phyloP scores from a whole-genome alignment of 352 stramenopile species.

The Phytophthora brassicae region DNA sequence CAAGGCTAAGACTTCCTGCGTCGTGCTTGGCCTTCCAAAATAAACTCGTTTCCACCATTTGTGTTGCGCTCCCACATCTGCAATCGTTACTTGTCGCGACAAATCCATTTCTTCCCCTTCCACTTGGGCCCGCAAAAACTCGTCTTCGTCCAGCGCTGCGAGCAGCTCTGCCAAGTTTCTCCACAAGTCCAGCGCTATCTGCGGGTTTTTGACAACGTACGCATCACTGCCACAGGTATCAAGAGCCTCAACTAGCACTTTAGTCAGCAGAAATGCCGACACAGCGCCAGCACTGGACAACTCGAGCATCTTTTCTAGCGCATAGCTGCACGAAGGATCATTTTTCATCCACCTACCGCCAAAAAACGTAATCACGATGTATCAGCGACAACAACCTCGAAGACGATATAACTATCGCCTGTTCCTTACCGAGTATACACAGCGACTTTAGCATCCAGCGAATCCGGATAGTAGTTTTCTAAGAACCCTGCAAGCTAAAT shows the following conservation, averaged over 20 bases:
- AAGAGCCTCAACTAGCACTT: constrained; percentile 44
- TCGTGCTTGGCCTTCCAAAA: constrained; percentile 42
- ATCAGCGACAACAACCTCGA: constrained; percentile 4
- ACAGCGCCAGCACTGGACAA: constrained; percentile 43
- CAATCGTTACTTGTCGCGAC: constrained; percentile 26
- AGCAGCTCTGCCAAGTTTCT: constrained; percentile 55
- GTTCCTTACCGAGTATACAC: constrained; percentile 35
- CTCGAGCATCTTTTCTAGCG: constrained; percentile 58
- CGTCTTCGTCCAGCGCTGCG: constrained; percentile 45
- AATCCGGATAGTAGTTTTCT: constrained; percentile 52
- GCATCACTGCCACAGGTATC: constrained; percentile 62
- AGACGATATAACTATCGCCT: background rate
- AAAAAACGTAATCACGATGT: background rate
- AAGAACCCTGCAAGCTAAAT: constrained; percentile 42
- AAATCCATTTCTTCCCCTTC: constrained; percentile 2
- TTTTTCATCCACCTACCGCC: constrained; percentile 55
- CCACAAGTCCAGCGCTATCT: constrained; percentile 45
- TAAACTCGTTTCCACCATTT: constrained; percentile 71
- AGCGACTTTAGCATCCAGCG: constrained; percentile 39
- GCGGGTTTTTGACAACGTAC: constrained; percentile 44
- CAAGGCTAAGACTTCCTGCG: constrained; percentile 33
- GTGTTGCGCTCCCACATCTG: constrained; percentile 30
- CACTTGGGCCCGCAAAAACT: constrained; percentile 39
- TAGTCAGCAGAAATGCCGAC: constrained; percentile 35
- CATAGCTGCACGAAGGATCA: constrained; percentile 45